phyloP scores from a whole-genome alignment of 2,329 filamentous ascomycete species.

The Fonsecaea erecta region DNA sequence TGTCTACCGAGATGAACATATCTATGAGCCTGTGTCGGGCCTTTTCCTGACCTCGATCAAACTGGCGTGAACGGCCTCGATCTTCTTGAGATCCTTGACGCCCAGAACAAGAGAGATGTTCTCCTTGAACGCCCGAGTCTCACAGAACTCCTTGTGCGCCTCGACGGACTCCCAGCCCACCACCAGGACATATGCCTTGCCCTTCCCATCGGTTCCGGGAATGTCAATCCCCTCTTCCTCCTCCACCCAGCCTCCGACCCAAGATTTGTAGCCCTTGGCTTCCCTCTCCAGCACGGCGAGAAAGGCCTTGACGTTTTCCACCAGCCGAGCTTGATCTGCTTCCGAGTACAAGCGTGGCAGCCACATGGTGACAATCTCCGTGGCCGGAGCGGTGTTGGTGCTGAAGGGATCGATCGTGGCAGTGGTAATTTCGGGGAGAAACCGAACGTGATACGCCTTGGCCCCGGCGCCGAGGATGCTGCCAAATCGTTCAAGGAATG shows the following conservation, averaged over 20 bases:
- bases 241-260: conserved; percentile 36
- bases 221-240: conserved; percentile 40
- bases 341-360: conserved; percentile 29
- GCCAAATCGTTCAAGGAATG: conserved; percentile 35
- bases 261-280: conserved; percentile 31
- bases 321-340: conserved; percentile 26
- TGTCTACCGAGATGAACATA: too few relatives aligned
- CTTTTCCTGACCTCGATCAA: conserved; percentile 8
- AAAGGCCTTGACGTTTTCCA: conserved; percentile 22
- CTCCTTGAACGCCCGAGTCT: conserved; percentile 44
- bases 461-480: conserved; percentile 28
- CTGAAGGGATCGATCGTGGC: conserved; percentile 31
- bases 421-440: too few relatives aligned
- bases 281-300: conserved; percentile 23
- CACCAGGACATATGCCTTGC: conserved; percentile 38
- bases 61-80: conserved; percentile 33
- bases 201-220: conserved; percentile 40
- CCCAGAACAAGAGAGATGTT: conserved; percentile 33
- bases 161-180: conserved; percentile 49
- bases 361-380: conserved; percentile 35
- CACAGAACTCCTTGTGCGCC: conserved; percentile 44
- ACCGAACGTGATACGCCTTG: conserved; percentile 30
- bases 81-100: conserved; percentile 33
- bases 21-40: too few relatives aligned
- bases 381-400: conserved; percentile 27